A percentile compares a stretch with the other conserved stretches of the same genome.
These are phyloP conservation scores for Ehretia macrophylla DNA, from an alignment of 257 asterid species.

Conservation along the genomic window DNA sequence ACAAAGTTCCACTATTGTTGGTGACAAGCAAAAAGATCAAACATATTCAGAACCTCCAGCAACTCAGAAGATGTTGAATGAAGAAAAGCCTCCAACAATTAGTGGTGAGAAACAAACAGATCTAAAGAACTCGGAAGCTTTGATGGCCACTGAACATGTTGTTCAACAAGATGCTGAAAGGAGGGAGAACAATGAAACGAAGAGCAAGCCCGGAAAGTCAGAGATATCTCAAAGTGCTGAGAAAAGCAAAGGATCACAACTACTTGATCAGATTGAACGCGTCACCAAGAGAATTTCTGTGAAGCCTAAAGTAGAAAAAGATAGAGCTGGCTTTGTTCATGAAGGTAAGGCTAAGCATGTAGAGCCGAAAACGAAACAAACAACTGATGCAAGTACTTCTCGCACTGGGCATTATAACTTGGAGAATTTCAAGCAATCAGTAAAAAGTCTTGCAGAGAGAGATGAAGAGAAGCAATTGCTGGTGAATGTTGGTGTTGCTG, in stretches of 20 bases:
- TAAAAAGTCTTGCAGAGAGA: slow-evolving; percentile 31
- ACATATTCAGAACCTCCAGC: background rate
- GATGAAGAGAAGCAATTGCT: slow-evolving; percentile 59
- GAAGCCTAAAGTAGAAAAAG: slow-evolving; percentile 11
- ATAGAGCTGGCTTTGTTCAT: background rate
- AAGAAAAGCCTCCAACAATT: no score
- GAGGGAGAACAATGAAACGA: slow-evolving; percentile 10
- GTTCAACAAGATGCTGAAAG: background rate
- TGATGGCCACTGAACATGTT: no score
- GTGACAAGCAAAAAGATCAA: background rate
- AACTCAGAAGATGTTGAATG: slow-evolving; percentile 2
- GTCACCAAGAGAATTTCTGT: no score
- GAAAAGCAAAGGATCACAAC: slow-evolving; percentile 16
- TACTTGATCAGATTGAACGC: slow-evolving; percentile 4
- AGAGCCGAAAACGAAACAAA: slow-evolving; percentile 16
- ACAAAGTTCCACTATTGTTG: slow-evolving; percentile 2
- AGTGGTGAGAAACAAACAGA: no score
- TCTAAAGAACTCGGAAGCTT: no score
- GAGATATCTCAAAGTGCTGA: slow-evolving; percentile 2
- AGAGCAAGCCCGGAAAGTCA: background rate
- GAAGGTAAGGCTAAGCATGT: slow-evolving; percentile 13
- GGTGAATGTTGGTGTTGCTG: slow-evolving; percentile 63
- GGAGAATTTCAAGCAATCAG: slow-evolving; percentile 29
- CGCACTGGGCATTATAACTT: background rate
- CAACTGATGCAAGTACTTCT: slow-evolving; percentile 10